These are phyloP conservation scores for Didymosphaeria variabile DNA, from an alignment of 2,329 filamentous ascomycete species.

Conservation along the genomic window DNA sequence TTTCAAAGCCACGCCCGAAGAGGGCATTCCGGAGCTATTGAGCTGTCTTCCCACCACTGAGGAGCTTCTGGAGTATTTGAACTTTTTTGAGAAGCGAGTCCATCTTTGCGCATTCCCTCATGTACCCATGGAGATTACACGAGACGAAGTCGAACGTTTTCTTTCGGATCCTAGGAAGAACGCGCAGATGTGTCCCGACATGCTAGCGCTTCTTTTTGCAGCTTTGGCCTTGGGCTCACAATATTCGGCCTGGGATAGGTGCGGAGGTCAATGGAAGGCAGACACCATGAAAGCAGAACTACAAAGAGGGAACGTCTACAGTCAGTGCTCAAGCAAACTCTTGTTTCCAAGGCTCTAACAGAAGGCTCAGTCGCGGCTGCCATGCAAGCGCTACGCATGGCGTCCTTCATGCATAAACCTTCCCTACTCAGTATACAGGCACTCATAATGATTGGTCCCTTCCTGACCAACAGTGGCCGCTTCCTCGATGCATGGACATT, in stretches of 20 bases:
- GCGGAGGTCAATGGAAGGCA: conserved; percentile 50
- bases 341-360: conserved; percentile 6
- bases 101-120: conserved; percentile 57
- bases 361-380: conserved; percentile 54
- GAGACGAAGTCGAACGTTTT: conserved; percentile 56
- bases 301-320: conserved; percentile 54
- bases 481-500: conserved; percentile 61
- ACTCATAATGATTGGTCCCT: conserved; percentile 59
- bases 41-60: conserved; percentile 50
- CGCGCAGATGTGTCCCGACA: conserved; percentile 55
- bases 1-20: conserved; percentile 47
- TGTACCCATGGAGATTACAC: conserved; percentile 54
- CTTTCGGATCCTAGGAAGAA: conserved; percentile 54
- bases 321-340: conserved; percentile 44
- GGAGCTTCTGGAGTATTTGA: conserved; percentile 52
- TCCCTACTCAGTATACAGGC: conserved; percentile 57
- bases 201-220: conserved; percentile 60
- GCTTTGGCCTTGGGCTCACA: conserved; percentile 58
- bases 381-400: conserved; percentile 60
- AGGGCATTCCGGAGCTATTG: conserved; percentile 48
- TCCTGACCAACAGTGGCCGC: conserved; percentile 59
- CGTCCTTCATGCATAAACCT: conserved; percentile 59
- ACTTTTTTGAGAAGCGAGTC: conserved; percentile 54
- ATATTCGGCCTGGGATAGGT: conserved; percentile 55
- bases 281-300: conserved; percentile 48